These are phyloP conservation scores for Russula dissimulans DNA, from an alignment of 768 basidiomycete species.

Conservation along the genomic window DNA sequence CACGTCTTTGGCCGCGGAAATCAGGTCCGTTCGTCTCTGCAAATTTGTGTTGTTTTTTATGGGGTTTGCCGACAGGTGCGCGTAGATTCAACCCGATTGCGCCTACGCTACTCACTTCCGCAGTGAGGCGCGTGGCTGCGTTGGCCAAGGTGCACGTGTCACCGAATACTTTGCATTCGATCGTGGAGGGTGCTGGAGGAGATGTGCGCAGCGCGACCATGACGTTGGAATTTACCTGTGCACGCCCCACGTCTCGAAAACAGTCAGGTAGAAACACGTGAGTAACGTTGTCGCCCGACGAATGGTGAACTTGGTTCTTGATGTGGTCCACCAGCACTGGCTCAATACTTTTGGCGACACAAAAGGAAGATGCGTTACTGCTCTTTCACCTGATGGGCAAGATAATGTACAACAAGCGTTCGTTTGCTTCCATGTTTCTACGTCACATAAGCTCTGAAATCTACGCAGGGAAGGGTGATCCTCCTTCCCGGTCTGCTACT, in stretches of 20 bases:
- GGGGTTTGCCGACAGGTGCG: background rate
- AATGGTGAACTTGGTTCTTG: conserved; percentile 2
- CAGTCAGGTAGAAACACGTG: conserved; percentile 29
- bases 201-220: conserved; percentile 93
- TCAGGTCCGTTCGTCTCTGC: conserved; percentile 47
- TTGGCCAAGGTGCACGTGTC: conserved; percentile 34
- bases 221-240: conserved; percentile 80
- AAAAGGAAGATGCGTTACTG: conserved; percentile 76
- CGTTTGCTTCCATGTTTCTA: conserved; percentile 20
- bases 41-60: background rate
- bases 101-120: conserved; percentile 71
- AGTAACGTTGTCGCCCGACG: conserved; percentile 13
- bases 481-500: conserved; percentile 43
- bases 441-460: conserved; percentile 1
- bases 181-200: conserved; percentile 76
- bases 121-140: conserved; percentile 51
- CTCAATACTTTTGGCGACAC: conserved; percentile 60
- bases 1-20: conserved; percentile 71
- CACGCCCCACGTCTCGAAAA: conserved; percentile 31
- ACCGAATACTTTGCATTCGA: conserved; percentile 60
- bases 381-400: conserved; percentile 93
- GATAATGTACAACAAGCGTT: conserved; percentile 92
- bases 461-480: conserved; percentile 63
- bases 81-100: conserved; percentile 89
- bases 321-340: conserved; percentile 11